Base-by-base conservation (phyloP, 305 asterid genomes). In the Lippia alba region DNA sequence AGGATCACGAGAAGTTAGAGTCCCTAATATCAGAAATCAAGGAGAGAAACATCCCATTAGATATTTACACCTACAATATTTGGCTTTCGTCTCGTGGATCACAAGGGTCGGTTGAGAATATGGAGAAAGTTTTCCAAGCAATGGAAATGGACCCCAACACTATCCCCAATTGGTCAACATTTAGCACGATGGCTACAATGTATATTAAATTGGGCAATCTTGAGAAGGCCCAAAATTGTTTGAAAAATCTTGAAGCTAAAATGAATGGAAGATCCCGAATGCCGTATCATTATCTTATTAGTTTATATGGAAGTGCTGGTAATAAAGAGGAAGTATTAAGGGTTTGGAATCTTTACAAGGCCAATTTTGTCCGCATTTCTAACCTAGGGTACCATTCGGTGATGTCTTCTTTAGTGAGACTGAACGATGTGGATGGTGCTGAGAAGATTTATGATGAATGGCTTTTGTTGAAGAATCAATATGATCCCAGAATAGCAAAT, bases 141-240 rank as follows among this genome's bases (percentile, higher is more conserved):
- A 92, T 95, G 97, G 78, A 87, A 79, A 72, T 74, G 55, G 92
- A 87, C 76, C 56, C 78, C 72, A 9, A 75, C 61, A 70, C 89
- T 61, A 82, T 81, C 19, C 94, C 96, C 56, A 87, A 80, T 66
- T 95, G 99, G 98, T 80, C 91, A 58, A 90, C 99, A 5, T 95
- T 73, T 71, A 82, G 97, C 82, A 88, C 98, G 24, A 78, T 95
- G 97, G 96, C 99, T 15, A 78, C 96, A 4, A 33, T 82, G 78
- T 92, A 87, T 70, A 81, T 90, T 56, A 89, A 80, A 70, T 72
- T 72, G 49, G 91, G 86, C 71, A 70, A 82, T 15, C 8, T 83
- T 50, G 87, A 73, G 66, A 95, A 92, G 75, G 97, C 94, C 18
- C 85, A 78, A 49, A 88, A 76, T 39, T 82, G 78, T 80, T 73